Percentiles rank a stretch among this genome's conserved stretches.
phyloP scores from a whole-genome alignment of 2,329 filamentous ascomycete genomes.

The Aureobasidium sp. region DNA sequence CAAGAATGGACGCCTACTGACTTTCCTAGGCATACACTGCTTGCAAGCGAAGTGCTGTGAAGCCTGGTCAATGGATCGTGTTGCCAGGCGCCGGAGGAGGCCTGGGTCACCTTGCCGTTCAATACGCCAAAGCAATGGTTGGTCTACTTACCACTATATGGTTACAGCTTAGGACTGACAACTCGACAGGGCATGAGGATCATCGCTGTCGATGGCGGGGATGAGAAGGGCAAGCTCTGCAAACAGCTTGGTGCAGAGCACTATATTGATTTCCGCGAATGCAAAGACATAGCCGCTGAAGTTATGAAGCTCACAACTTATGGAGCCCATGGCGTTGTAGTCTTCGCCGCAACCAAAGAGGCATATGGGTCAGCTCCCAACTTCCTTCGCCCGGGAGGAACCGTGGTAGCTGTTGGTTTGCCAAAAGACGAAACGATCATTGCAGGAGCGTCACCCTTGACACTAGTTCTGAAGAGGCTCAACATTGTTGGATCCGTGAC shows the following conservation, averaged over 20 bases:
- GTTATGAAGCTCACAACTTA: slow-evolving; percentile 29
- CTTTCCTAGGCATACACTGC: slow-evolving; percentile 20
- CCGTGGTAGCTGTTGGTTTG: slow-evolving; percentile 30
- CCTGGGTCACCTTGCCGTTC: slow-evolving; percentile 19
- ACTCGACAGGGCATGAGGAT: slow-evolving; percentile 24
- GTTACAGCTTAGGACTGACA: not conserved
- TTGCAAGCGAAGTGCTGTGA: slow-evolving; percentile 26
- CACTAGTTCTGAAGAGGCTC: slow-evolving; percentile 32
- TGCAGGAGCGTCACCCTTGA: slow-evolving; percentile 31
- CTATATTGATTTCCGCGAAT: slow-evolving; percentile 30
- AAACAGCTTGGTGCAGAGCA: slow-evolving; percentile 30
- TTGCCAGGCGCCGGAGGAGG: slow-evolving; percentile 31
- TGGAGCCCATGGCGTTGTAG: slow-evolving; percentile 31
- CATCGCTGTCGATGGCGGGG: slow-evolving; percentile 32
- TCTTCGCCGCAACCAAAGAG: slow-evolving; percentile 29
- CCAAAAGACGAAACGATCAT: slow-evolving; percentile 26
- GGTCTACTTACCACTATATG: not conserved
- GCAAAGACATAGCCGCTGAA: slow-evolving; percentile 27
- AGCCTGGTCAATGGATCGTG: slow-evolving; percentile 32
- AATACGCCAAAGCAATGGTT: slow-evolving; percentile 25
- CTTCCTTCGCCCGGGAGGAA: slow-evolving; percentile 29
- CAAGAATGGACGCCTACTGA: not conserved
- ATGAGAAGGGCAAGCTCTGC: slow-evolving; percentile 29
- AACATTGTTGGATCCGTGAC: slow-evolving; percentile 36
- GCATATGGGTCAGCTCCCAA: slow-evolving; percentile 28